Conservation (phyloP, 2,329 filamentous ascomycete genomes). For the Sporothrix variecibatus region DNA sequence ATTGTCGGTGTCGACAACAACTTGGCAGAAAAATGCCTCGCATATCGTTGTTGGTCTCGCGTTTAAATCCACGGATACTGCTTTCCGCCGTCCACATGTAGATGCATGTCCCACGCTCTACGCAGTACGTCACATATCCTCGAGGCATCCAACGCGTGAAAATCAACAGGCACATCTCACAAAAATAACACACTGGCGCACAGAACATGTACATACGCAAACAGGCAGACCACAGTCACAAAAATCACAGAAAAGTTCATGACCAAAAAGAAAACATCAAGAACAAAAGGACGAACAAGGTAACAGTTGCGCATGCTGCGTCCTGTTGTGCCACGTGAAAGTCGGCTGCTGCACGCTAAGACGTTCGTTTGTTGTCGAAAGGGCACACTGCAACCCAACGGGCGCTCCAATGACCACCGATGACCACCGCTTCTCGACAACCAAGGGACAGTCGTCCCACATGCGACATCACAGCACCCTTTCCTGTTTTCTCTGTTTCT, state of each 20-base stretch:
- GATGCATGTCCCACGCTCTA: background rate
- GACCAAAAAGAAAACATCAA: constrained; percentile 8
- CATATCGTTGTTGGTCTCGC: background rate
- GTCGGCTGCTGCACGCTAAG: constrained; percentile 10
- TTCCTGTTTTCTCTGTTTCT: background rate
- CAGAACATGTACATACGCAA: background rate
- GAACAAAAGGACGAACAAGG: background rate
- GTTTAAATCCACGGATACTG: background rate
- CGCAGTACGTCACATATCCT: background rate
- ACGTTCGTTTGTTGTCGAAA: constrained; percentile 2
- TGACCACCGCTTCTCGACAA: background rate
- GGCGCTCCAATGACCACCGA: background rate
- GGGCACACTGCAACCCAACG: background rate
- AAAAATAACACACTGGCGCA: background rate
- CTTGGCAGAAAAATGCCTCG: background rate
- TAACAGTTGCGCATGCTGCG: background rate
- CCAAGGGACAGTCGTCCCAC: background rate
- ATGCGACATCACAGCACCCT: background rate
- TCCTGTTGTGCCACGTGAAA: constrained; percentile 19
- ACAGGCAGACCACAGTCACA: background rate
- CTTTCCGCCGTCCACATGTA: background rate
- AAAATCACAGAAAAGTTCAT: background rate
- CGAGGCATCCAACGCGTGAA: background rate
- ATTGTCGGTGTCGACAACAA: background rate
- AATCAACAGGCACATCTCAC: background rate